Conservation (phyloP, 1,139 yeast genomes). For the Sugiyamaella castrensis region DNA sequence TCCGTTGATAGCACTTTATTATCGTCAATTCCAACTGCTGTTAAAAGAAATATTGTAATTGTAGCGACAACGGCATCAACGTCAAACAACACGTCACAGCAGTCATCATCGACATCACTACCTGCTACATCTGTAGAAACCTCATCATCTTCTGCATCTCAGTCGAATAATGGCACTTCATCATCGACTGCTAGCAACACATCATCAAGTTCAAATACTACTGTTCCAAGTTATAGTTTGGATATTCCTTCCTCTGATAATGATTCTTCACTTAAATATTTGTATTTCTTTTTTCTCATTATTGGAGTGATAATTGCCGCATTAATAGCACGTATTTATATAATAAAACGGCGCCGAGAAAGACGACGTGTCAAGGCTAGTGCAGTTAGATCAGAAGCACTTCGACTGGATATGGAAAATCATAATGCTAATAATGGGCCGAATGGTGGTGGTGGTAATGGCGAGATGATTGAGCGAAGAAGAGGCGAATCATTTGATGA, state of each 20-base stretch:
- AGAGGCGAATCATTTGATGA: constrained; percentile 10
- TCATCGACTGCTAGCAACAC: constrained; percentile 11
- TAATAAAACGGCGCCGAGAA: constrained; percentile 27
- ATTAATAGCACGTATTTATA: constrained; percentile 24
- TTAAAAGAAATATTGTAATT: constrained; percentile 11
- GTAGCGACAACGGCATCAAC: constrained; percentile 7
- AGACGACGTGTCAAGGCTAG: constrained; percentile 22
- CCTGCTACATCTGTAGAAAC: constrained; percentile 2
- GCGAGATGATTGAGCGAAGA: constrained; percentile 16
- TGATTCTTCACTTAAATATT: constrained; percentile 24
- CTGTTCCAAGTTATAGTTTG: constrained; percentile 17
- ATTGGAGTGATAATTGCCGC: constrained; percentile 29
- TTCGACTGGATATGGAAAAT: constrained; percentile 28
- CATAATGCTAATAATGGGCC: constrained; percentile 10
- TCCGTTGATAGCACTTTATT: not conserved
- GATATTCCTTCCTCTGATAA: constrained; percentile 17
- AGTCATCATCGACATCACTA: not conserved
- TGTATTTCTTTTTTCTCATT: constrained; percentile 30
- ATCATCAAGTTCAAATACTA: constrained; percentile 4
- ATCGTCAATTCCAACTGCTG: not conserved
- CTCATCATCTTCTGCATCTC: constrained; percentile 4
- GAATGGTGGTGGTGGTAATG: constrained; percentile 1
- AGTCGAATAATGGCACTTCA: constrained; percentile 1
- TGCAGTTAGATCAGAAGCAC: constrained; percentile 28
- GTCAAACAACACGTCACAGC: constrained; percentile 1